Conservation (phyloP, 2,329 filamentous ascomycete species). For the Mycosphaerella sp. region DNA sequence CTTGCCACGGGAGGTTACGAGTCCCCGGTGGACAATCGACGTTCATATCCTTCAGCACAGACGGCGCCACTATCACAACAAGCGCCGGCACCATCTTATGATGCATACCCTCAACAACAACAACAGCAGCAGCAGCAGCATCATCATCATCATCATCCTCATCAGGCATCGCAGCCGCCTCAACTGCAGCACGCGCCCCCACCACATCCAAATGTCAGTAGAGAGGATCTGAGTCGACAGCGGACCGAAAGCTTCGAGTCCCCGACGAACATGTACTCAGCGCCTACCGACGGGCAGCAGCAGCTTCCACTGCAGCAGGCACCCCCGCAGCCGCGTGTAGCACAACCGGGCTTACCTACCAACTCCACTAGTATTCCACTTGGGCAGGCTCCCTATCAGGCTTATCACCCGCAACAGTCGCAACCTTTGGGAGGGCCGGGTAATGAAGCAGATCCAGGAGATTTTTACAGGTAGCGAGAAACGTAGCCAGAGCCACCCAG, state of each 20-base stretch:
- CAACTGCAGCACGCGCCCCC: conserved; percentile 15
- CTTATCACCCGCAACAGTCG: conserved; percentile 30
- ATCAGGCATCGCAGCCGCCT: conserved; percentile 10
- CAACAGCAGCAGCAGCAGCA: conserved; percentile 19
- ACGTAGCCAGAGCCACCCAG: not conserved
- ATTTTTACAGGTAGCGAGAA: conserved; percentile 31
- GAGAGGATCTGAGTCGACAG: conserved; percentile 24
- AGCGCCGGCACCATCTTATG: conserved; percentile 25
- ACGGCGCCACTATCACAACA: conserved; percentile 19
- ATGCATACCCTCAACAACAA: conserved; percentile 23
- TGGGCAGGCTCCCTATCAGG: conserved; percentile 13
- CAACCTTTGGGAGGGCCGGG: conserved; percentile 69
- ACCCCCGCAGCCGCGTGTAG: conserved; percentile 23
- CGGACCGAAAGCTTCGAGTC: conserved; percentile 30
- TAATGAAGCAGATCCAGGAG: conserved; percentile 30
- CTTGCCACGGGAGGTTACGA: conserved; percentile 44
- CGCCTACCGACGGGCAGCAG: conserved; percentile 20
- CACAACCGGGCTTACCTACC: conserved; percentile 30
- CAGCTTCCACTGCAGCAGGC: conserved; percentile 19
- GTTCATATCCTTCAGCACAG: conserved; percentile 35
- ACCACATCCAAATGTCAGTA: conserved; percentile 7
- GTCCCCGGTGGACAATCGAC: conserved; percentile 42
- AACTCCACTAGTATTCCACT: conserved; percentile 14
- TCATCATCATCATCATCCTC: conserved; percentile 12
- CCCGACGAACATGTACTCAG: conserved; percentile 27